Evolutionary conservation across 768 basidiomycete genomes (phyloP).

Genomic region (Mycena floridula): DNA sequence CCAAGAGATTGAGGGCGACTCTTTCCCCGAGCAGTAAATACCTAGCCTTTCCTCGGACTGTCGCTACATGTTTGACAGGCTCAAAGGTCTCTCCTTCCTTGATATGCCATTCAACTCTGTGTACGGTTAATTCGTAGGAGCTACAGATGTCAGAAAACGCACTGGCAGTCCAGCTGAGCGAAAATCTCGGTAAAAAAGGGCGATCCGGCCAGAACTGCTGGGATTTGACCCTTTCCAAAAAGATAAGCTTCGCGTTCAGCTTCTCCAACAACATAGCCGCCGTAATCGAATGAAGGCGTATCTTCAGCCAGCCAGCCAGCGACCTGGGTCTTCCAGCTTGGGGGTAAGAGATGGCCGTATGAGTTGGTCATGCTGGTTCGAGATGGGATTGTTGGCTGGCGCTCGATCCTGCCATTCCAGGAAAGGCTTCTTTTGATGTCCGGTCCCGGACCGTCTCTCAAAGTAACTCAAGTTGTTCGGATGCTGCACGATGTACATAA

Average conservation of each 20-base stretch:
- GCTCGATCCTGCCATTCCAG: too few relatives aligned
- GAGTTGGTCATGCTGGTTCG: constrained; percentile 23
- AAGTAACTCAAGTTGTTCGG: too few relatives aligned
- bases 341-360: constrained; percentile 77
- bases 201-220: constrained; percentile 83
- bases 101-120: constrained; percentile 91
- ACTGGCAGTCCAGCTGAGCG: constrained; percentile 84
- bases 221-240: constrained; percentile 79
- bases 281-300: constrained; percentile 93
- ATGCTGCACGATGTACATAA: too few relatives aligned
- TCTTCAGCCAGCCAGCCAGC: constrained; percentile 86
- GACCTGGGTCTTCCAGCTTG: constrained; percentile 85
- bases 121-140: not conserved
- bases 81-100: constrained; percentile 78
- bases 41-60: constrained; percentile 84
- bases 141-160: constrained; percentile 27
- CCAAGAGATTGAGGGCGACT: constrained; percentile 87
- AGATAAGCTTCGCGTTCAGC: constrained; percentile 79
- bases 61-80: constrained; percentile 82
- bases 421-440: too few relatives aligned
- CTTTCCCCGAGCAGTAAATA: constrained; percentile 88
- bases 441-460: too few relatives aligned
- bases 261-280: constrained; percentile 94
- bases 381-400: too few relatives aligned
- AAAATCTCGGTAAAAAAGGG: constrained; percentile 97